Percentiles rank a stretch among this genome's conserved stretches.
phyloP scores from a whole-genome alignment of 371 early-diverging fungal genomes.

The Neoconidiobolus thromboides region DNA sequence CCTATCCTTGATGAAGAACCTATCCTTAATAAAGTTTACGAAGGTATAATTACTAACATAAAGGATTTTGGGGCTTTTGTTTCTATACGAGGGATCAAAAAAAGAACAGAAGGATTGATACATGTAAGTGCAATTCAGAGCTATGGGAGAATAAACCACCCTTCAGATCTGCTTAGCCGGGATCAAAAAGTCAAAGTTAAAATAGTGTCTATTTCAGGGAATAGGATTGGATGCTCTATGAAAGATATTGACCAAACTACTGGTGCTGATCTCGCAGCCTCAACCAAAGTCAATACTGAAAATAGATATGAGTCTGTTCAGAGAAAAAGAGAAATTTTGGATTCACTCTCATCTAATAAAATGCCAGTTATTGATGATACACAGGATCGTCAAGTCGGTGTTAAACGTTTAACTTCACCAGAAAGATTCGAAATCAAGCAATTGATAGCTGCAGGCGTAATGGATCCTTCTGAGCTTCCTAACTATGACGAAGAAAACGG shows the following conservation, averaged over 20 bases:
- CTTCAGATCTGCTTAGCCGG: constrained; percentile 56
- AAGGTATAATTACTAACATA: constrained; percentile 53
- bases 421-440: constrained; percentile 95
- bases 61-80: constrained; percentile 90
- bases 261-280: constrained; percentile 61
- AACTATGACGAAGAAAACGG: constrained; percentile 69
- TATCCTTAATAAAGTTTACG: constrained; percentile 74
- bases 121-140: constrained; percentile 53
- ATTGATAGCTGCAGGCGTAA: constrained; percentile 82
- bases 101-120: constrained; percentile 64
- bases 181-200: constrained; percentile 77
- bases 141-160: constrained; percentile 49
- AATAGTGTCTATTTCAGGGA: constrained; percentile 71
- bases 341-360: constrained; percentile 4
- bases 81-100: constrained; percentile 52
- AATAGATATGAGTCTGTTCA: constrained; percentile 28
- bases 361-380: constrained; percentile 36
- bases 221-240: constrained; percentile 68
- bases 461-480: constrained; percentile 70
- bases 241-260: constrained; percentile 87
- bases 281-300: constrained; percentile 21
- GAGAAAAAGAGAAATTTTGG: constrained; percentile 8
- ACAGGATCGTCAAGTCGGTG: constrained; percentile 26
- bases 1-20: constrained; percentile 45
- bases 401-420: constrained; percentile 85